A percentile compares a stretch with the other conserved stretches of the same genome.
Conservation (phyloP, 345 rosid species). For the Populus davidiana region DNA sequence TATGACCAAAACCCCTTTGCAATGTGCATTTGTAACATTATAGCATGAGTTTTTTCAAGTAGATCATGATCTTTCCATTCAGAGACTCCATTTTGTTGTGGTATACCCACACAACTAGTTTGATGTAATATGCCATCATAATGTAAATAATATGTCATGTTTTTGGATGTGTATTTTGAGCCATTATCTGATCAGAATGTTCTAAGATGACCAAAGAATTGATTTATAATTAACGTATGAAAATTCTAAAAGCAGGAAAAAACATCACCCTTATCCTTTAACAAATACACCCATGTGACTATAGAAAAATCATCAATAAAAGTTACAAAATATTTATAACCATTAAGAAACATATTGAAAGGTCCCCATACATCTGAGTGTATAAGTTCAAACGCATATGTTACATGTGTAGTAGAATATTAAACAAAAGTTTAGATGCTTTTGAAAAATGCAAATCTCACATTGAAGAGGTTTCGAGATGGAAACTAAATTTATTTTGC, state of each 20-base stretch:
- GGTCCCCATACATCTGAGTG: neutral
- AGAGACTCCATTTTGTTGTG: too few species aligned
- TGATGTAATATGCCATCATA: neutral
- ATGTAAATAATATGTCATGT: neutral
- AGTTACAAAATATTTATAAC: neutral
- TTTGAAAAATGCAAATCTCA: neutral
- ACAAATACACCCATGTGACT: neutral
- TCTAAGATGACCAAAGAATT: neutral
- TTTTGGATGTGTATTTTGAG: neutral
- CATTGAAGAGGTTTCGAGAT: neutral
- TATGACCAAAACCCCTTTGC: too few species aligned
- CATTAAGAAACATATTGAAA: neutral
- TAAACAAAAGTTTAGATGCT: neutral
- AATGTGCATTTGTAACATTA: too few species aligned
- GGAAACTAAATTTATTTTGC: neutral
- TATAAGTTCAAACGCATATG: neutral
- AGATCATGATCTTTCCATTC: too few species aligned
- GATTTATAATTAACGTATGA: neutral
- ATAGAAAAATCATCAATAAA: neutral
- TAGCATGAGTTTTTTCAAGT: too few species aligned
- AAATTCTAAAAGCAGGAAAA: neutral
- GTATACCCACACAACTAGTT: too few species aligned
- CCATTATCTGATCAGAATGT: too few species aligned
- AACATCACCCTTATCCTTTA: neutral
- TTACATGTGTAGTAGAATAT: neutral